These are phyloP conservation scores for Sechiopsis laciniata DNA, from an alignment of 306 rosid species.

Conservation along the genomic window DNA sequence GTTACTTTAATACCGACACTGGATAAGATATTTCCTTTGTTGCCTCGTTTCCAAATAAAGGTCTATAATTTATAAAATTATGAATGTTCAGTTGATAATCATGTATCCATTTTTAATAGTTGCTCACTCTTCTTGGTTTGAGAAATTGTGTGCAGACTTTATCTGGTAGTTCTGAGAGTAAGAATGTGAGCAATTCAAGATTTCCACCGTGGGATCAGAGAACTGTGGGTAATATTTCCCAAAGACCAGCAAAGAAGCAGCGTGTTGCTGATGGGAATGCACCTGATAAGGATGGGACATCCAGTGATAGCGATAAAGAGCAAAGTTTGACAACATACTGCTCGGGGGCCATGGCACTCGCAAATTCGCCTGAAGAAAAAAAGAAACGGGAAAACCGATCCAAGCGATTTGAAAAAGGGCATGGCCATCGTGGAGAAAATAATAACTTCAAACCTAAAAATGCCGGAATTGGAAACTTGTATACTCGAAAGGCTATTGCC, in stretches of 20 bases:
- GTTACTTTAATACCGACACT: too few relatives aligned
- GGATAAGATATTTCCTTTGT: background rate
- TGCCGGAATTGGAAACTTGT: slow-evolving; percentile 59
- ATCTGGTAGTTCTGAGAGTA: slow-evolving; percentile 46
- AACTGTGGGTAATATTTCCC: slow-evolving; percentile 44
- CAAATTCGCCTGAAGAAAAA: slow-evolving; percentile 74
- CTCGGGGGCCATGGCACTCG: slow-evolving; percentile 62
- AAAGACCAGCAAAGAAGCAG: slow-evolving; percentile 69
- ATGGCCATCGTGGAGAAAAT: slow-evolving; percentile 52
- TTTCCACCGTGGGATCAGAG: slow-evolving; percentile 51
- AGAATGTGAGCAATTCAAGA: slow-evolving; percentile 45
- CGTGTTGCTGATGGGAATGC: slow-evolving; percentile 51
- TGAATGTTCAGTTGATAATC: background rate
- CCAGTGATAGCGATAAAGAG: slow-evolving; percentile 90
- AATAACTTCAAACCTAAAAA: slow-evolving; percentile 49
- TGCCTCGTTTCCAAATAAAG: slow-evolving; percentile 5
- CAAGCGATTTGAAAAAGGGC: slow-evolving; percentile 83
- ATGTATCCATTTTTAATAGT: background rate
- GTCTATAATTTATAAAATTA: background rate
- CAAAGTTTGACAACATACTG: slow-evolving; percentile 63
- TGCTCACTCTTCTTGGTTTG: slow-evolving; percentile 2
- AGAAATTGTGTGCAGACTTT: slow-evolving; percentile 42
- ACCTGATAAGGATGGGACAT: slow-evolving; percentile 59
- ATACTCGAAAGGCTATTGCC: slow-evolving; percentile 73
- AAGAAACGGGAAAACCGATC: slow-evolving; percentile 93